Evolutionary conservation across 2,329 filamentous ascomycete genomes (phyloP), one percentile per base, ranked within the genome.

Genomic region (Gnomoniopsis smithogilvyi): DNA sequence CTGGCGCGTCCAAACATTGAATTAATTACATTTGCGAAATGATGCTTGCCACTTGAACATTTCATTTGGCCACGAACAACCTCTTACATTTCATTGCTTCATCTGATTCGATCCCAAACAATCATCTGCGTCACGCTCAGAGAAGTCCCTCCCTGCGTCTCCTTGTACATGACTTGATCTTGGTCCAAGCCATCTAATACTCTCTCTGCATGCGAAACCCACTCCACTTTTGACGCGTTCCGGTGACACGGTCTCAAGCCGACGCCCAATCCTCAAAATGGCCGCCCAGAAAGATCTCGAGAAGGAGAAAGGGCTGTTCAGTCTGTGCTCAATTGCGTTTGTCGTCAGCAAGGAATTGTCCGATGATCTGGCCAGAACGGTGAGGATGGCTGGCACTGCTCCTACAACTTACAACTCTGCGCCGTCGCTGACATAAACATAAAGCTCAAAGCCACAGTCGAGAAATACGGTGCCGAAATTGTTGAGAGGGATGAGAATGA

Each of bases 381-480:
- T 60, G 19, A 38, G 54, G 47, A 15, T 56, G 45, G n/a, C n/a
- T 26, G n/a, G 17, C 24, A 15, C 34, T 38, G 15, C 12, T 3
- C 12, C 38, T n/a, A n/a, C 24, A 17, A 26, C 22, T 46, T 8
- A 21, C 41, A 15, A 19, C 4, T 53, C 26, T 26, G 34, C 41
- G 7, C 15, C 34, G 26, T 38, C n/a, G 47, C 57, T 62, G 17
- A 60, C 22, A 22, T 34, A 15, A 26, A 14, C 11, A 17, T 46
- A 17, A 51, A 82, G 78, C 66, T 82, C 12, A 74, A 78, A 6
- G 65, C 66, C 2, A 73, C 76, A 1, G 70, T 82, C 34, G 63
- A 71, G 59, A 76, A 80, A 14, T 77, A 83, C 74, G 83, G 82
- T 64, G 83, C 78, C 58, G 67, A 74, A 36, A 73, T 84, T 2